These are phyloP conservation scores for Penicillium sp. DNA, from an alignment of 2,329 filamentous ascomycete genomes.

Conservation along the genomic window DNA sequence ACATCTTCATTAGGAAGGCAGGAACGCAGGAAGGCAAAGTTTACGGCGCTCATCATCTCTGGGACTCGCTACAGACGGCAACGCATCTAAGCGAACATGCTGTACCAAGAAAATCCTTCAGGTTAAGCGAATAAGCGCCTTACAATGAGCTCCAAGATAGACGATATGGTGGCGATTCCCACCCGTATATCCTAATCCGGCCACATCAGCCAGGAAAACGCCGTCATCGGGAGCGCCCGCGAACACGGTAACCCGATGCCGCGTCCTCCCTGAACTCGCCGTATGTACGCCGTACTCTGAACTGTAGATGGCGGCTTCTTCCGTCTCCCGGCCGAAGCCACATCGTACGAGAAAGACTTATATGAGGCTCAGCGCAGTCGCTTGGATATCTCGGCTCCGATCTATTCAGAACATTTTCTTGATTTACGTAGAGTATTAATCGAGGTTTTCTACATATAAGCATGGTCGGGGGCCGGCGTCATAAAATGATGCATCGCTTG, in stretches of 20 bases:
- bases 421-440: not conserved
- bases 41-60: not conserved
- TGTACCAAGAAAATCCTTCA: not conserved
- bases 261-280: not conserved
- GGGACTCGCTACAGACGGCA: not conserved
- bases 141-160: not conserved
- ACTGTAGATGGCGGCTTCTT: conserved; percentile 1
- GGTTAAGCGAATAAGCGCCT: not conserved
- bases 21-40: not conserved
- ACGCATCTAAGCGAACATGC: not conserved
- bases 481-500: not conserved
- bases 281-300: not conserved
- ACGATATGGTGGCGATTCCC: not conserved
- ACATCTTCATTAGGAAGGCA: not conserved
- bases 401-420: not conserved
- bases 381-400: conserved; percentile 2
- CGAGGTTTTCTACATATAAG: not conserved
- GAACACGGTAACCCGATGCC: conserved; percentile 15
- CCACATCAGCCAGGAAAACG: conserved; percentile 5
- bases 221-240: conserved; percentile 9
- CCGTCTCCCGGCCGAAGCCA: conserved; percentile 10
- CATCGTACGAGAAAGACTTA: not conserved
- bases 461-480: not conserved
- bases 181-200: not conserved
- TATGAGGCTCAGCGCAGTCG: conserved; percentile 12